A percentile compares a stretch with the other conserved stretches of the same genome.
Evolutionary conservation across 2,329 filamentous ascomycete species (phyloP).

Genomic region (Fusarium subtropicale): DNA sequence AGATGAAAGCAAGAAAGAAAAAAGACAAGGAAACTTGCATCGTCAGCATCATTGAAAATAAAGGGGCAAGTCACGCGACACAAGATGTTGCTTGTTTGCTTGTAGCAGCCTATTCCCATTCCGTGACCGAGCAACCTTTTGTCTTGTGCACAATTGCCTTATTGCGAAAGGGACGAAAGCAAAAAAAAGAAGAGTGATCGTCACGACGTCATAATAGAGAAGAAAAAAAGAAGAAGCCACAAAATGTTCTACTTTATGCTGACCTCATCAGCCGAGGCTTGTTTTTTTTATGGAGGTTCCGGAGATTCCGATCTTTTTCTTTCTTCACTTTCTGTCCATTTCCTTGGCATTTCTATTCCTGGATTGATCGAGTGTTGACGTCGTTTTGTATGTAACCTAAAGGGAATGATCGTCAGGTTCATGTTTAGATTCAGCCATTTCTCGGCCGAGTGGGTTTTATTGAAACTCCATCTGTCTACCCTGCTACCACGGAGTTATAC

Average conservation of each 20-base stretch:
- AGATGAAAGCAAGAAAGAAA: background rate
- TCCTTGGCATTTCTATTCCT: slow-evolving; percentile 17
- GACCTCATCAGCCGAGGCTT: slow-evolving; percentile 29
- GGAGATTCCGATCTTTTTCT: slow-evolving; percentile 7
- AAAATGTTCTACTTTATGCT: background rate
- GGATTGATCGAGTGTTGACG: background rate
- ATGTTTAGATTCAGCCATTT: background rate
- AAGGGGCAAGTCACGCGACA: slow-evolving; percentile 45
- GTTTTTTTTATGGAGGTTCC: background rate
- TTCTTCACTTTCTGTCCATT: background rate
- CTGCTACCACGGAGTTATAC: background rate
- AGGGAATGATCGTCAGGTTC: slow-evolving; percentile 21
- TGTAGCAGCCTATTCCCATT: slow-evolving; percentile 38
- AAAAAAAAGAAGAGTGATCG: background rate
- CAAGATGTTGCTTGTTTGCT: background rate
- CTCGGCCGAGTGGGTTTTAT: slow-evolving; percentile 36
- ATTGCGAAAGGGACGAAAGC: slow-evolving; percentile 6
- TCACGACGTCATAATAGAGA: slow-evolving; percentile 27
- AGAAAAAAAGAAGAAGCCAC: slow-evolving; percentile 12
- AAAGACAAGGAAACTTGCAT: slow-evolving; percentile 4
- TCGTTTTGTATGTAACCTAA: slow-evolving; percentile 2
- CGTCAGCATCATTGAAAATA: slow-evolving; percentile 10
- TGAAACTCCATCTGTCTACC: background rate
- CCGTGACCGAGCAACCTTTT: slow-evolving; percentile 41
- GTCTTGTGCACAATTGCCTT: slow-evolving; percentile 45